A percentile compares a stretch with the other conserved stretches of the same genome.
These are phyloP conservation scores for Geranium brycei DNA, from an alignment of 345 rosid species.

Conservation along the genomic window DNA sequence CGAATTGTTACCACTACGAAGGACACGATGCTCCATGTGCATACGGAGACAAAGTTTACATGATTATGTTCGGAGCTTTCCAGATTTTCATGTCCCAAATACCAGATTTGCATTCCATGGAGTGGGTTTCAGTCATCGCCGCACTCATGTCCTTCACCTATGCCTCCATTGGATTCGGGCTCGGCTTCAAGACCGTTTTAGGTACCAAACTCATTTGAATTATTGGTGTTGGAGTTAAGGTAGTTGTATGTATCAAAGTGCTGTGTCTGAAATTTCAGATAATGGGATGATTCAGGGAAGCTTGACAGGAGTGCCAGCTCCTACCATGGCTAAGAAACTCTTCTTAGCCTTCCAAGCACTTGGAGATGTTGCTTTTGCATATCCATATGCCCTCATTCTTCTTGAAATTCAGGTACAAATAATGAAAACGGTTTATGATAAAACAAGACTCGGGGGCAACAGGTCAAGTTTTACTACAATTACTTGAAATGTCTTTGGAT, in stretches of 20 bases:
- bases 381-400: constrained; percentile 44
- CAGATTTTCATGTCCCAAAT: constrained; percentile 43
- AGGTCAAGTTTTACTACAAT: too few relatives aligned
- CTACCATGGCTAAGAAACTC: constrained; percentile 21
- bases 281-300: constrained; percentile 20
- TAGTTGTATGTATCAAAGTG: too few relatives aligned
- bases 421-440: too few relatives aligned
- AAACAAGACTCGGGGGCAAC: too few relatives aligned
- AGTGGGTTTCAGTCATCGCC: constrained; percentile 42
- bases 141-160: constrained; percentile 49
- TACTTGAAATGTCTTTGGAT: too few relatives aligned
- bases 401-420: constrained; percentile 49
- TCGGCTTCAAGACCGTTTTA: constrained; percentile 30
- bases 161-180: constrained; percentile 39
- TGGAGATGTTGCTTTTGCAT: constrained; percentile 51
- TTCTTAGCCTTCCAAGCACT: constrained; percentile 45
- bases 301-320: constrained; percentile 32
- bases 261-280: too few relatives aligned
- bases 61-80: constrained; percentile 37
- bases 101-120: constrained; percentile 42
- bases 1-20: constrained; percentile 27
- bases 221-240: too few relatives aligned
- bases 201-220: constrained; percentile 17
- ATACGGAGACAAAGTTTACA: constrained; percentile 21
- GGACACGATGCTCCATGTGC: constrained; percentile 35